These are phyloP conservation scores for Diplodia scrobiculata DNA, from an alignment of 2,329 filamentous ascomycete species.

Conservation along the genomic window DNA sequence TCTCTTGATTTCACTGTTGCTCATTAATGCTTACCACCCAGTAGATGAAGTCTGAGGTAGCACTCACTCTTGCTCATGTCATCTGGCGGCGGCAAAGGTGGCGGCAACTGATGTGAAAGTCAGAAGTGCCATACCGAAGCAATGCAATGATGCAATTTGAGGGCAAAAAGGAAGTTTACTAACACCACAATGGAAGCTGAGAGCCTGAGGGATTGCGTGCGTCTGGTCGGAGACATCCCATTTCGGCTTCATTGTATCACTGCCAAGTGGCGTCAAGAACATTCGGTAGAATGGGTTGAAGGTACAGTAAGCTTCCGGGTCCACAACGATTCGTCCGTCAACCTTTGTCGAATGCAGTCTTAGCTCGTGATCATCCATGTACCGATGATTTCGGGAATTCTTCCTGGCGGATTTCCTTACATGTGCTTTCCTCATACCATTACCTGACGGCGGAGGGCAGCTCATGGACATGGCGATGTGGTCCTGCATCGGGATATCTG, in stretches of 20 bases:
- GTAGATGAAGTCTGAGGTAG: no score
- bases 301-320: conserved; percentile 38
- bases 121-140: background rate
- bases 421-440: conserved; percentile 16
- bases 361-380: no score
- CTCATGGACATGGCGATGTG: conserved; percentile 32
- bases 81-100: no score
- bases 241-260: background rate
- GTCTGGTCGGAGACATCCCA: background rate
- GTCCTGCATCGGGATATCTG: background rate
- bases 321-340: conserved; percentile 56
- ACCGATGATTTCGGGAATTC: no score
- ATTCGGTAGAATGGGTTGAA: background rate
- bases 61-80: no score
- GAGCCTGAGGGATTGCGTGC: background rate
- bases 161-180: no score
- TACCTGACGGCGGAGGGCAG: conserved; percentile 32
- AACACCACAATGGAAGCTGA: no score
- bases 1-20: conserved; percentile 4
- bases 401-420: no score
- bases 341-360: conserved; percentile 34
- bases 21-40: no score
- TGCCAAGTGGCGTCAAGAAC: background rate
- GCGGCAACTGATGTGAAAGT: background rate
- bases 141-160: background rate